Evolutionary conservation across 2,329 filamentous ascomycete species (phyloP).

Genomic region (Cytospora leucostoma): DNA sequence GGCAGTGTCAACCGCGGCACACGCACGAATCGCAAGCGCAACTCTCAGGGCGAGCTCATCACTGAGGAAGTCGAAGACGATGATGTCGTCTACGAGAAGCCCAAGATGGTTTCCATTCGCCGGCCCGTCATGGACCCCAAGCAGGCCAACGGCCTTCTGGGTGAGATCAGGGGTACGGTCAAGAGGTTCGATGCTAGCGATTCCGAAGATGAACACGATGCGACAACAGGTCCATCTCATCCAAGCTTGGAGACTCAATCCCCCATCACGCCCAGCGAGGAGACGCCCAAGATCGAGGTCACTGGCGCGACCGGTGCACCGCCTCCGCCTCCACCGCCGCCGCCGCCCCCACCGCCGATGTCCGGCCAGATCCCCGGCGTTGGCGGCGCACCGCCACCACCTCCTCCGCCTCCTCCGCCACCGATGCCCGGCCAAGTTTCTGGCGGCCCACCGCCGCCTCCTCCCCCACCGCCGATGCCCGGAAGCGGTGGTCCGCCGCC

Average conservation of each 20-base stretch:
- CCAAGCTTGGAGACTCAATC: slow-evolving; percentile 71
- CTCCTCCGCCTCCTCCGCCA: slow-evolving; percentile 50
- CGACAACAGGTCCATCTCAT: slow-evolving; percentile 74
- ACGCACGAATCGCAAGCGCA: slow-evolving; percentile 44
- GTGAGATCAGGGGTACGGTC: slow-evolving; percentile 74
- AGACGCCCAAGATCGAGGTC: slow-evolving; percentile 63
- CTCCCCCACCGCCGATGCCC: slow-evolving; percentile 48
- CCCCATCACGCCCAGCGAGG: slow-evolving; percentile 67
- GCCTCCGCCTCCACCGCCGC: slow-evolving; percentile 38
- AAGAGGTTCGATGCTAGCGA: slow-evolving; percentile 73
- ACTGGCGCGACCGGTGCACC: slow-evolving; percentile 41
- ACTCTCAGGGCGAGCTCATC: slow-evolving; percentile 33
- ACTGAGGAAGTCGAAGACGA: slow-evolving; percentile 58
- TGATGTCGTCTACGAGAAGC: slow-evolving; percentile 72
- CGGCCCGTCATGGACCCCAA: slow-evolving; percentile 67
- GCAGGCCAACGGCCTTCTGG: slow-evolving; percentile 66
- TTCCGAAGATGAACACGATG: slow-evolving; percentile 66
- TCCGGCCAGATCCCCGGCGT: slow-evolving; percentile 41
- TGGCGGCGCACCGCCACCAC: slow-evolving; percentile 26
- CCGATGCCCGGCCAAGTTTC: slow-evolving; percentile 48
- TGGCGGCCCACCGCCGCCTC: slow-evolving; percentile 48
- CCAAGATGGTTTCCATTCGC: slow-evolving; percentile 75
- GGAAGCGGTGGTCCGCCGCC: slow-evolving; percentile 36
- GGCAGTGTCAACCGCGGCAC: slow-evolving; percentile 68
- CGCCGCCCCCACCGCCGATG: slow-evolving; percentile 40